These are phyloP conservation scores for Aschersonia sp. DNA, from an alignment of 2,329 filamentous ascomycete genomes.

Conservation along the genomic window DNA sequence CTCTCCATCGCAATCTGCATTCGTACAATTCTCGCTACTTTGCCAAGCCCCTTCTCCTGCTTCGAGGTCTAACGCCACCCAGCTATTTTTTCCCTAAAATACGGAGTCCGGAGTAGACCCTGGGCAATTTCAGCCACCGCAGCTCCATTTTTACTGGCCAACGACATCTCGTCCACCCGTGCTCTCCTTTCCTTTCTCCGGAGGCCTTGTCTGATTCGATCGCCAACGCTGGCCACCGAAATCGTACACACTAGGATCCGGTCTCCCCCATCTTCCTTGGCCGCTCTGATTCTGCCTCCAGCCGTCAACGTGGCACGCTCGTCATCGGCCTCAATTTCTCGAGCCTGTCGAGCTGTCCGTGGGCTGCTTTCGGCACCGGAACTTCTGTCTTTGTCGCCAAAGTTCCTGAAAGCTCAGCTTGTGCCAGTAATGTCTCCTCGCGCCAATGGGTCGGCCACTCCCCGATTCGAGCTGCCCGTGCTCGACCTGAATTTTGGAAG, in stretches of 20 bases:
- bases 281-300: not conserved
- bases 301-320: not conserved
- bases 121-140: constrained; percentile 1
- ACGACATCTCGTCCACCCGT: not conserved
- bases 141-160: constrained; percentile 7
- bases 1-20: too few species aligned
- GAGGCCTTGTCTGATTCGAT: not conserved
- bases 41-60: not conserved
- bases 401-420: not conserved
- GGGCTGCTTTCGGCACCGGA: too few species aligned
- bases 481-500: constrained; percentile 44
- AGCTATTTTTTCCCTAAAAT: not conserved
- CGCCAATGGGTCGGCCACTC: constrained; percentile 12
- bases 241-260: not conserved
- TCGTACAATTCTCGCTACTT: not conserved
- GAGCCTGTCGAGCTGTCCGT: not conserved
- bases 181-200: constrained; percentile 4
- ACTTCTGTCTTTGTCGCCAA: not conserved
- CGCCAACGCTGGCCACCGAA: not conserved
- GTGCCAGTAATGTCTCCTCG: constrained; percentile 16
- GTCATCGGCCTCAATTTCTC: not conserved
- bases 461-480: constrained; percentile 41
- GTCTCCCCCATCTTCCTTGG: not conserved
- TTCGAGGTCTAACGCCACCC: constrained; percentile 1
- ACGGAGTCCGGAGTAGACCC: not conserved